phyloP scores from a whole-genome alignment of 2,329 filamentous ascomycete species.

The Pseudocercospora pini-densiflorae region DNA sequence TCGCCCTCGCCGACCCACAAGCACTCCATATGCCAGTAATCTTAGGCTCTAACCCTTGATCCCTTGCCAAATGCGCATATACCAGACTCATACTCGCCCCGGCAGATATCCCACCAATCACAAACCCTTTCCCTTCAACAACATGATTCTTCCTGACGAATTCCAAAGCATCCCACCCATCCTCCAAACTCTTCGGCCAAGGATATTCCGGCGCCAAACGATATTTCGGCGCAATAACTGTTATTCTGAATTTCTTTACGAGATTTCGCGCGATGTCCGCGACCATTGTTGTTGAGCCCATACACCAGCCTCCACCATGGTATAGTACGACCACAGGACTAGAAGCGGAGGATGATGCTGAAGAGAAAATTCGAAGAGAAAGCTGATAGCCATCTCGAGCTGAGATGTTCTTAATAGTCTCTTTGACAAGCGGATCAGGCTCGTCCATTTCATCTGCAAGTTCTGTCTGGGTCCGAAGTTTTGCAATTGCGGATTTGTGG shows the following conservation, averaged over 20 bases:
- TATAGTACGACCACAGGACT: constrained; percentile 33
- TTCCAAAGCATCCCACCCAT: constrained; percentile 51
- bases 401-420: constrained; percentile 3
- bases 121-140: constrained; percentile 41
- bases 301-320: constrained; percentile 30
- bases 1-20: constrained; percentile 46
- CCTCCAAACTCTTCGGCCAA: constrained; percentile 49
- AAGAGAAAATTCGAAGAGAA: constrained; percentile 17
- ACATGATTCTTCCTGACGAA: constrained; percentile 47
- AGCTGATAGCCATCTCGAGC: constrained; percentile 24
- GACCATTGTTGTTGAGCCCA: constrained; percentile 23
- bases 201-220: constrained; percentile 51
- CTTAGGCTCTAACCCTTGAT: constrained; percentile 40
- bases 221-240: constrained; percentile 36
- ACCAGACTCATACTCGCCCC: constrained; percentile 47
- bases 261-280: constrained; percentile 21
- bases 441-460: constrained; percentile 26
- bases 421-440: constrained; percentile 20
- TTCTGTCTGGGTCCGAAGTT: constrained; percentile 21
- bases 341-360: background rate
- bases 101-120: constrained; percentile 53
- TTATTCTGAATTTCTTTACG: constrained; percentile 17
- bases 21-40: constrained; percentile 44
- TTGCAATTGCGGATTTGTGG: constrained; percentile 11
- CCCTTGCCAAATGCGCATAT: constrained; percentile 45